These are phyloP conservation scores for Cydonia oblonga DNA, from an alignment of 331 rosid species.

Conservation along the genomic window DNA sequence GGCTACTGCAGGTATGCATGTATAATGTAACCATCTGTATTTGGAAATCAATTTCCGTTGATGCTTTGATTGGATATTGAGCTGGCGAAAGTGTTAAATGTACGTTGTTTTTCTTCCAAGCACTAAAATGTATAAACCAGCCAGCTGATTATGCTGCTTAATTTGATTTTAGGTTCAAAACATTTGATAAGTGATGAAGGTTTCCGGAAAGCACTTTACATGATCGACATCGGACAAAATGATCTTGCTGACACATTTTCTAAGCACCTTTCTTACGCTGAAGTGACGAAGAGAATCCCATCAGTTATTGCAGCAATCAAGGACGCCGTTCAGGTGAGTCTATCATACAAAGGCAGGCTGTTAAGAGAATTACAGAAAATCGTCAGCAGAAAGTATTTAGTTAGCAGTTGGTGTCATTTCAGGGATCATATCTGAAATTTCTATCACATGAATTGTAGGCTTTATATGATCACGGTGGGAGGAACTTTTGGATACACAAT, in stretches of 20 bases:
- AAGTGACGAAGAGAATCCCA: conserved; percentile 56
- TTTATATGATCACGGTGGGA: conserved; percentile 59
- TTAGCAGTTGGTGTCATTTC: neutral
- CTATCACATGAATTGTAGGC: conserved; percentile 24
- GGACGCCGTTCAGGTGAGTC: conserved; percentile 52
- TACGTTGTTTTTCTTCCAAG: neutral
- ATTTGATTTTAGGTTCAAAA: conserved; percentile 30
- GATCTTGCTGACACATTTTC: conserved; percentile 70
- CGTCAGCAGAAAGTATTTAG: no score
- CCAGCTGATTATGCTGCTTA: conserved; percentile 3
- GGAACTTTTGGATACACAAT: conserved; percentile 94
- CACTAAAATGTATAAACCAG: neutral
- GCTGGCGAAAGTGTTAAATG: neutral
- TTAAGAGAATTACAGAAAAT: neutral
- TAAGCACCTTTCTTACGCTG: conserved; percentile 39
- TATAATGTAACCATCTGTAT: neutral
- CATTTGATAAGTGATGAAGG: conserved; percentile 39
- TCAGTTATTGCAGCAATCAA: conserved; percentile 45
- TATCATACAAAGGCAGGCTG: neutral
- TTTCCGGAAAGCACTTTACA: conserved; percentile 65
- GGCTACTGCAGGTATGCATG: conserved; percentile 41
- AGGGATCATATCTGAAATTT: neutral
- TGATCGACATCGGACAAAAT: conserved; percentile 92
- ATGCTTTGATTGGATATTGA: neutral
- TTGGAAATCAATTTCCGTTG: neutral